Conservation (phyloP, 1,284 basidiomycete genomes). For the Leccinum griseonigrum region DNA sequence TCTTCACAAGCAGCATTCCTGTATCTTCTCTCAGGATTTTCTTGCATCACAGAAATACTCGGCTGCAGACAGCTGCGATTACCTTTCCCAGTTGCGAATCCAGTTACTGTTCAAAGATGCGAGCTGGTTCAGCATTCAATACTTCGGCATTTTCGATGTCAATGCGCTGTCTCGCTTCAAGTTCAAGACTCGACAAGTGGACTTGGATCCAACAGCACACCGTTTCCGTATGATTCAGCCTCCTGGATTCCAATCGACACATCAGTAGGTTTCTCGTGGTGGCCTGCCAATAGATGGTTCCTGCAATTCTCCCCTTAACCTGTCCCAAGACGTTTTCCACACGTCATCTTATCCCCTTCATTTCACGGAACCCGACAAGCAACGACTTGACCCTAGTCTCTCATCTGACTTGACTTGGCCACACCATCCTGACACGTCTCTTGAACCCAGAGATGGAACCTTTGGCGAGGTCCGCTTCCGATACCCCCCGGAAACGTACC, state of each 20-base stretch:
- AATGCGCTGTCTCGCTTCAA: constrained; percentile 18
- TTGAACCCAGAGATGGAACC: constrained; percentile 7
- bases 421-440: constrained; percentile 12
- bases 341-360: constrained; percentile 17
- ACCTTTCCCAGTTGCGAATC: constrained; percentile 18
- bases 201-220: constrained; percentile 7
- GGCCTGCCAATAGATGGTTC: constrained; percentile 3
- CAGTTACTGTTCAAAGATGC: constrained; percentile 17
- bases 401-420: constrained; percentile 23
- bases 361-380: constrained; percentile 15
- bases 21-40: constrained; percentile 8
- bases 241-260: constrained; percentile 17
- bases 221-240: constrained; percentile 10
- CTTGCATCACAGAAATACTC: constrained; percentile 13
- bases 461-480: constrained; percentile 13
- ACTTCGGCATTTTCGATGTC: constrained; percentile 23
- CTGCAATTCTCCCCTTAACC: constrained; percentile 6
- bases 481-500: constrained; percentile 7
- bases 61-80: constrained; percentile 4
- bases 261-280: constrained; percentile 17
- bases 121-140: constrained; percentile 10
- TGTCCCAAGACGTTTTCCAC: constrained; percentile 13
- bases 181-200: constrained; percentile 18
- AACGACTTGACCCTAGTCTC: constrained; percentile 4
- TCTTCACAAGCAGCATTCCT: constrained; percentile 7